phyloP scores from a whole-genome alignment of 805 yeast genomes.

The Ascoidea rubescens region DNA sequence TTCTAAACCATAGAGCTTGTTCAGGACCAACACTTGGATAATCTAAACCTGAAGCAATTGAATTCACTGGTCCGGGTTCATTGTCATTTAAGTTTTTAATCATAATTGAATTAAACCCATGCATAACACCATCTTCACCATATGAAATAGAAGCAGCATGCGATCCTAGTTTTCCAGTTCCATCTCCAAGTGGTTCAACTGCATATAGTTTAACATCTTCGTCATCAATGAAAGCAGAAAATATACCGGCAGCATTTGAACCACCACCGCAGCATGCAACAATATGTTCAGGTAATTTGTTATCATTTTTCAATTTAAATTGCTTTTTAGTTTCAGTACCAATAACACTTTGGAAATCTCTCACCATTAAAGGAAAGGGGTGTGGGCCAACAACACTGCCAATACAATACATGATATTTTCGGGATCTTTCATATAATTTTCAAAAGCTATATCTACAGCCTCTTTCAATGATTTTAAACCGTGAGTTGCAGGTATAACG shows the following conservation, averaged over 20 bases:
- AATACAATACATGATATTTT: constrained; percentile 8
- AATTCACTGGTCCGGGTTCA: too few species aligned
- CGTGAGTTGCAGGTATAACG: constrained; percentile 9
- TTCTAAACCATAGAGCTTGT: too few species aligned
- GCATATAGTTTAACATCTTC: constrained; percentile 9
- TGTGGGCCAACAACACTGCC: constrained; percentile 10
- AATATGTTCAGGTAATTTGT: constrained; percentile 8
- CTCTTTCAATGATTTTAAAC: constrained; percentile 7
- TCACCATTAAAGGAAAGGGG: constrained; percentile 9
- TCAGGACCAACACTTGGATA: too few species aligned
- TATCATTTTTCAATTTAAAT: constrained; percentile 3
- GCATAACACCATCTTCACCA: too few species aligned
- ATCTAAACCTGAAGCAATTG: too few species aligned
- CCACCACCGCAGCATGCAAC: constrained; percentile 11
- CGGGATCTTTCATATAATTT: constrained; percentile 8
- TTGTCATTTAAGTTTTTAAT: too few species aligned
- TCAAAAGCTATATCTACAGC: constrained; percentile 9
- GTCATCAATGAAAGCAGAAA: constrained; percentile 9
- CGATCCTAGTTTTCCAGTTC: too few species aligned
- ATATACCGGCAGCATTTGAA: constrained; percentile 9
- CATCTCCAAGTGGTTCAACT: constrained; percentile 10
- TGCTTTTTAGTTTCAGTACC: constrained; percentile 8
- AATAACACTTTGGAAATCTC: constrained; percentile 10
- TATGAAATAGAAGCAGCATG: too few species aligned
- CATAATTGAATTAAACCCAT: too few species aligned